Base-by-base conservation (phyloP, 1,284 basidiomycete species). In the Ganoderma boninense region DNA sequence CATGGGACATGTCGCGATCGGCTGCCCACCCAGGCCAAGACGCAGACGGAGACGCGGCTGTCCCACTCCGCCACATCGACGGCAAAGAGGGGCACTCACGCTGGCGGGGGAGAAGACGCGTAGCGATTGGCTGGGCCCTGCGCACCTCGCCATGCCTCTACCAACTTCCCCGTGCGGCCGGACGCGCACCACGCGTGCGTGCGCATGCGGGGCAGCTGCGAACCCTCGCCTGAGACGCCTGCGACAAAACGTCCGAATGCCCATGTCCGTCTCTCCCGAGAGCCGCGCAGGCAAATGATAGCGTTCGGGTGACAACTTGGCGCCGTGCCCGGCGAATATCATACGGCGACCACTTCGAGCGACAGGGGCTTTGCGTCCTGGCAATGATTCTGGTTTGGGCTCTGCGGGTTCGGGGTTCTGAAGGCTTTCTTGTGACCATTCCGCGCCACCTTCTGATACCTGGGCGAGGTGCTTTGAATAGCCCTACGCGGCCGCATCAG, bases 401-500 rank as follows among this genome's bases (percentile, higher is more conserved):
- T 57, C 14, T 35, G 54, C 49, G 49, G 49, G 49, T 52, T 52
- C 49, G 49, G 54, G 61, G 42, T 43, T 23, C 42, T 43, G 56
- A 57, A 32, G 42, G 61, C 44, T 60, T 43, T 44, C 42, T 42
- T 32, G 43, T 40, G 49, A n/a, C 44, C 57, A 14, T 74, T 70
- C 73, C 70, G 65, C 70, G 73, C 70, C 73, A 74, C 73, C 44
- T 67, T 70, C 73, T 74, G 73, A 74, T 74, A 44, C 60, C 40
- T 23, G 20, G 38, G 23, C 66, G 14, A 62, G 65, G 49, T 61
- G 56, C 49, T 67, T 65, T 70, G 67, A 70, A 71, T 69, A 62
- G 66, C 46, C 16, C 16, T 43, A 32, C 26, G 44, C 43, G 46
- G 20, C 20, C 38, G 20, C 63, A 40, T 52, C 63, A 64, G 40